These are phyloP conservation scores for Cryoendolithus antarcticus DNA, from an alignment of 2,329 filamentous ascomycete species.

Conservation along the genomic window DNA sequence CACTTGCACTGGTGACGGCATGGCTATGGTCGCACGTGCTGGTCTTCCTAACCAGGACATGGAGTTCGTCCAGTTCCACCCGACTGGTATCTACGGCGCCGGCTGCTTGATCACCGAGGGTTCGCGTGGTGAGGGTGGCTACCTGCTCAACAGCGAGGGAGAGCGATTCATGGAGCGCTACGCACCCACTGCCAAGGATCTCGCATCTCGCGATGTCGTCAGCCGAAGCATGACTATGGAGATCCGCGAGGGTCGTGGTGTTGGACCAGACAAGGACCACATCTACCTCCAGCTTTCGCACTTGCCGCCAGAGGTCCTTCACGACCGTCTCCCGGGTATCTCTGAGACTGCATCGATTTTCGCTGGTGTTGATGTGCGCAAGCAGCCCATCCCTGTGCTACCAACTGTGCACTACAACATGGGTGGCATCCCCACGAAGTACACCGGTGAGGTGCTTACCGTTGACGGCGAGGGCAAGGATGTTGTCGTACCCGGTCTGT, in stretches of 20 bases:
- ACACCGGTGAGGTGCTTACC: slow-evolving; percentile 91
- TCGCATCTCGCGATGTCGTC: slow-evolving; percentile 90
- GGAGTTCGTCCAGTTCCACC: slow-evolving; percentile 99
- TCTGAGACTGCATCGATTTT: slow-evolving; percentile 98
- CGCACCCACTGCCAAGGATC: slow-evolving; percentile 93
- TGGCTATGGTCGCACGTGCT: slow-evolving; percentile 97
- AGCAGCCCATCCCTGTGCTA: slow-evolving; percentile 91
- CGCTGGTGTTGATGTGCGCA: slow-evolving; percentile 88
- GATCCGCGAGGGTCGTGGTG: slow-evolving; percentile 93
- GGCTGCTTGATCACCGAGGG: slow-evolving; percentile 97
- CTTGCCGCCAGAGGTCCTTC: slow-evolving; percentile 78
- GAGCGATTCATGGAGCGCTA: slow-evolving; percentile 99
- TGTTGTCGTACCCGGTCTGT: slow-evolving; percentile 86
- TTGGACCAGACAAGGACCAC: slow-evolving; percentile 94
- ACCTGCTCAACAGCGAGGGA: slow-evolving; percentile 92
- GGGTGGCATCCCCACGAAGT: slow-evolving; percentile 96
- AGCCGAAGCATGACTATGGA: slow-evolving; percentile 97
- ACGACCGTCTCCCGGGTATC: slow-evolving; percentile 95
- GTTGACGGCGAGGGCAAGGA: slow-evolving; percentile 78
- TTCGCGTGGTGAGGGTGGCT: slow-evolving; percentile 94
- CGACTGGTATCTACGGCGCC: slow-evolving; percentile 96
- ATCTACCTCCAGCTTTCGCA: slow-evolving; percentile 97
- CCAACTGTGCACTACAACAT: slow-evolving; percentile 99
- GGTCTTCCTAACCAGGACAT: slow-evolving; percentile 98
- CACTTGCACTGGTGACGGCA: slow-evolving; percentile 97